Evolutionary conservation across 2,329 filamentous ascomycete species (phyloP).

Genomic region (Tolypocladium ophioglossoides): DNA sequence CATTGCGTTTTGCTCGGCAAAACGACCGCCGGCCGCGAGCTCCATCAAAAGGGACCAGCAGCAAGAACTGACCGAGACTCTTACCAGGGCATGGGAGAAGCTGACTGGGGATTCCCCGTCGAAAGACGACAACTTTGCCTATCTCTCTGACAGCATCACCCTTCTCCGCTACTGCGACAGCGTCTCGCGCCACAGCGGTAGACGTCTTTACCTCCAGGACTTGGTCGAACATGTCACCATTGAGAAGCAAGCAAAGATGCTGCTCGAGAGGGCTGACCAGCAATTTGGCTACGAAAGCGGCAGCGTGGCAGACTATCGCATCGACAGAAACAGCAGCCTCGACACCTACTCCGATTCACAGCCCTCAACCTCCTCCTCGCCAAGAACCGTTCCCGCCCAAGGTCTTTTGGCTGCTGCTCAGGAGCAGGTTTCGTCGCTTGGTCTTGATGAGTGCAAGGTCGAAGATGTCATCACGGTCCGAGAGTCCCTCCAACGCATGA

Average conservation of each 20-base stretch:
- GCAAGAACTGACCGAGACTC: constrained; percentile 6
- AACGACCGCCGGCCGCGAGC: not conserved
- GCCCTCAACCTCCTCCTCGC: not conserved
- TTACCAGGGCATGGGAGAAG: constrained; percentile 18
- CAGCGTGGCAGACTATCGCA: no score
- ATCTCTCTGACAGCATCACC: constrained; percentile 25
- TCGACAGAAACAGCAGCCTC: not conserved
- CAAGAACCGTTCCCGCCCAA: not conserved
- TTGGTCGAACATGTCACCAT: constrained; percentile 18
- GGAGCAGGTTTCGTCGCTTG: constrained; percentile 5
- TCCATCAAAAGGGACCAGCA: not conserved
- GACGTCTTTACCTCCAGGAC: constrained; percentile 24
- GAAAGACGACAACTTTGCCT: constrained; percentile 13
- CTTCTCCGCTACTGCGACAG: constrained; percentile 25
- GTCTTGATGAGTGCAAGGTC: constrained; percentile 10
- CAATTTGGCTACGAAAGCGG: not conserved
- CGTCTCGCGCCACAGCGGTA: constrained; percentile 14
- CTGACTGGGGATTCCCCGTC: constrained; percentile 16
- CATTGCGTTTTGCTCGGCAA: constrained; percentile 2
- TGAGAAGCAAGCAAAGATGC: constrained; percentile 17
- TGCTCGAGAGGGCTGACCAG: constrained; percentile 5
- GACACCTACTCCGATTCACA: not conserved
- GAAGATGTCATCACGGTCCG: constrained; percentile 20
- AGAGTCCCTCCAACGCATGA: constrained; percentile 17
- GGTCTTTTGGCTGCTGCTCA: constrained; percentile 4